A percentile compares a stretch with the other conserved stretches of the same genome.
phyloP scores from a whole-genome alignment of 352 stramenopile genomes.

The Halophytophthora polymorphica region DNA sequence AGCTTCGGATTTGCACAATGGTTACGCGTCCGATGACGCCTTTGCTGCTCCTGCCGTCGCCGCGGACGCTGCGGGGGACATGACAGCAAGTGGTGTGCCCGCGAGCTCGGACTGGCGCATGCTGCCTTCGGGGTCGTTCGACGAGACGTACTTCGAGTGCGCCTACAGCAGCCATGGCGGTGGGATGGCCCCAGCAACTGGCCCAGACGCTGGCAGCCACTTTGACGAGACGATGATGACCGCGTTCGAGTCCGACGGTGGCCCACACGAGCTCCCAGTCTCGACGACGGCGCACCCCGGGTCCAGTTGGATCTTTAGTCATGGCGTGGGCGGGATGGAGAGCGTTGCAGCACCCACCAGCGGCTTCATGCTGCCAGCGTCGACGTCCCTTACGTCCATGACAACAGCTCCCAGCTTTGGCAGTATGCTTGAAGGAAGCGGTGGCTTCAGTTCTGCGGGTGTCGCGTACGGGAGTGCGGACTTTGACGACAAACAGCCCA shows the following conservation, averaged over 20 bases:
- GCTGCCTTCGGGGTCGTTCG: slow-evolving; percentile 29
- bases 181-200: slow-evolving; percentile 12
- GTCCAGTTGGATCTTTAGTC: slow-evolving; percentile 23
- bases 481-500: slow-evolving; percentile 18
- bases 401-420: slow-evolving; percentile 6
- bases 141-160: slow-evolving; percentile 33
- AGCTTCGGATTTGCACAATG: too few relatives aligned
- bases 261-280: slow-evolving; percentile 25
- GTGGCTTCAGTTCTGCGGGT: slow-evolving; percentile 7
- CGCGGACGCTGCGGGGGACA: too few relatives aligned
- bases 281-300: slow-evolving; percentile 32
- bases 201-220: slow-evolving; percentile 15
- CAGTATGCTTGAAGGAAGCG: slow-evolving; percentile 9
- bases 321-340: slow-evolving; percentile 10
- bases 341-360: slow-evolving; percentile 3
- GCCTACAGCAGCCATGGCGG: slow-evolving; percentile 14
- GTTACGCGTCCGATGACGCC: too few relatives aligned
- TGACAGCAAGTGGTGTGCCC: slow-evolving; percentile 1
- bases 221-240: slow-evolving; percentile 26
- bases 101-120: slow-evolving; percentile 28
- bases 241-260: slow-evolving; percentile 22
- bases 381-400: slow-evolving; percentile 18
- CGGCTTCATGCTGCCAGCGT: slow-evolving; percentile 16
- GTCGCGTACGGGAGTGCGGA: slow-evolving; percentile 8
- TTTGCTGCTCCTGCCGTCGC: too few relatives aligned